phyloP scores from a whole-genome alignment of 306 rosid species.

The Rosa persica region DNA sequence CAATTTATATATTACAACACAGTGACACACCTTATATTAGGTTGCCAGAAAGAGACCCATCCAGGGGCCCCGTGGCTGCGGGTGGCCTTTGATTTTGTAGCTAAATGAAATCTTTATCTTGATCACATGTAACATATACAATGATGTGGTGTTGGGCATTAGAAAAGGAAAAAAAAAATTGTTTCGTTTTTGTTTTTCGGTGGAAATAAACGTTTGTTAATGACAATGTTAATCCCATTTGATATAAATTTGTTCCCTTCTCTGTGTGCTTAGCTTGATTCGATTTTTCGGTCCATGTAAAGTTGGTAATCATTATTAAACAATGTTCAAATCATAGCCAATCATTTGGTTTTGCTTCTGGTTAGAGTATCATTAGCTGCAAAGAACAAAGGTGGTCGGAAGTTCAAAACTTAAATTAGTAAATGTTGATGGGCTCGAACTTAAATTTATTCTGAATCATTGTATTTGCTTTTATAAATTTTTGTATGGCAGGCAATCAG shows the following conservation, averaged over 20 bases:
- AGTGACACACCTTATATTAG: constrained; percentile 29
- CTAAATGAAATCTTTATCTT: constrained; percentile 29
- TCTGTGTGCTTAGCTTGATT: constrained; percentile 15
- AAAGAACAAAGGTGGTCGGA: constrained; percentile 35
- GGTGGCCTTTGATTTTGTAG: constrained; percentile 29
- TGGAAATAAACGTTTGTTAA: constrained; percentile 11
- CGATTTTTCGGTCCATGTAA: constrained; percentile 1
- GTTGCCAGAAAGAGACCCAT: constrained; percentile 20
- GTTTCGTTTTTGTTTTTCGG: not conserved
- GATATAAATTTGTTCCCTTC: constrained; percentile 17
- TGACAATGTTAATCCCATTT: constrained; percentile 20
- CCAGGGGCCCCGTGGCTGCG: constrained; percentile 5
- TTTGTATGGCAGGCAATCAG: constrained; percentile 1
- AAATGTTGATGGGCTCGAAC: constrained; percentile 5
- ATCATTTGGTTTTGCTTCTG: constrained; percentile 45
- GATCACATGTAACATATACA: constrained; percentile 18
- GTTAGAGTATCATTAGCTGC: constrained; percentile 25
- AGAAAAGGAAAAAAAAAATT: not conserved
- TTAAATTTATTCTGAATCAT: constrained; percentile 8
- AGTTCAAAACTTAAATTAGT: constrained; percentile 12
- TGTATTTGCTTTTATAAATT: not conserved
- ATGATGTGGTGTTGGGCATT: constrained; percentile 22
- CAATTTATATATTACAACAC: constrained; percentile 16
- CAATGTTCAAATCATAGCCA: constrained; percentile 46
- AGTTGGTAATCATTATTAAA: constrained; percentile 28